These are phyloP conservation scores for Aspergillus bridgeri DNA, from an alignment of 495 filamentous ascomycete genomes.

Conservation along the genomic window DNA sequence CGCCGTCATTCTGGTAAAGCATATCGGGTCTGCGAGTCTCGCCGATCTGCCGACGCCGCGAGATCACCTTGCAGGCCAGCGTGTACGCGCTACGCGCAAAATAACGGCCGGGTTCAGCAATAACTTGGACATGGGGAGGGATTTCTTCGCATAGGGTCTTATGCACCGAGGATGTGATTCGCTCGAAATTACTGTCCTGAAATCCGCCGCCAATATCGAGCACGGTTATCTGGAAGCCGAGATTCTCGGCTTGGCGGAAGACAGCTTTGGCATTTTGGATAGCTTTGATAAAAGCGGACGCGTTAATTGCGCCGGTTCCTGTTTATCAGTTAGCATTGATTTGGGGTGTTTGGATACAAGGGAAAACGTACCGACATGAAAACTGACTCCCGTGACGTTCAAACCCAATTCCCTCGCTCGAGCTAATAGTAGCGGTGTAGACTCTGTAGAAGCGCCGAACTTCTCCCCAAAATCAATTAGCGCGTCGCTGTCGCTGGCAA, in stretches of 20 bases:
- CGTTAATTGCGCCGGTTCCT: conserved; percentile 23
- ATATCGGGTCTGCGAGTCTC: conserved; percentile 23
- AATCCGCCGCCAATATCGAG: conserved; percentile 36
- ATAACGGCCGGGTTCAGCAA: conserved; percentile 35
- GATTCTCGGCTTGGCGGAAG: conserved; percentile 17
- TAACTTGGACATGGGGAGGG: conserved; percentile 20
- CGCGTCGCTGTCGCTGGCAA: conserved; percentile 26
- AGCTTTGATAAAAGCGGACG: conserved; percentile 19
- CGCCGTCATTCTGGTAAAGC: conserved; percentile 37
- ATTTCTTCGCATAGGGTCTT: conserved; percentile 10
- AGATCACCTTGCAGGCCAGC: conserved; percentile 29
- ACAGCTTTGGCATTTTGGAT: conserved; percentile 22
- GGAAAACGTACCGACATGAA: conserved; percentile 31
- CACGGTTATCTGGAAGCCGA: conserved; percentile 14
- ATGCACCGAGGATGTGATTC: conserved; percentile 13
- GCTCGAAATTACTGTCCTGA: conserved; percentile 23
- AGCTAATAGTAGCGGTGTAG: conserved; percentile 12
- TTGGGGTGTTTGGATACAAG: not conserved
- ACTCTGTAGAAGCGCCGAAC: conserved; percentile 27
- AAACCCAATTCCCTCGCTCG: conserved; percentile 26
- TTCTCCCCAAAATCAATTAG: conserved; percentile 26
- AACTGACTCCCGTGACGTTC: conserved; percentile 32
- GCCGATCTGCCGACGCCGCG: conserved; percentile 21
- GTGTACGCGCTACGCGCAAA: conserved; percentile 30
- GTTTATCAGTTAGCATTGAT: not conserved